Percentiles rank a stretch among this genome's conserved stretches.
phyloP scores from a whole-genome alignment of 1,139 yeast genomes.

The Sugiyamaella xylanicola region DNA sequence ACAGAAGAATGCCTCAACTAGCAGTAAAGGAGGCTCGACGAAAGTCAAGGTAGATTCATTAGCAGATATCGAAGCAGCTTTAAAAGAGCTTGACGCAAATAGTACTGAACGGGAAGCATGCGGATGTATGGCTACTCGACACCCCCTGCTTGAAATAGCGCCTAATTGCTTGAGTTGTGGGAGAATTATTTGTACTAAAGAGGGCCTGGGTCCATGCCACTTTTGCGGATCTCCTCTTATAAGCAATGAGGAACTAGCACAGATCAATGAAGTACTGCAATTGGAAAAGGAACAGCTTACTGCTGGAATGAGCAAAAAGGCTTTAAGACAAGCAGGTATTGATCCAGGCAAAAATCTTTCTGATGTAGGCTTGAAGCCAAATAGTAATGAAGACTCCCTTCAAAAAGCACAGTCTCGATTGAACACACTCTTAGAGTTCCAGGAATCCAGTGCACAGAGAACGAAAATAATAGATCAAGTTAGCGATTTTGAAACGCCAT shows the following conservation, averaged over 20 bases:
- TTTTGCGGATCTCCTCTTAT: conserved; percentile 74
- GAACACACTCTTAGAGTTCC: conserved; percentile 73
- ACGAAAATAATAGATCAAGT: conserved; percentile 93
- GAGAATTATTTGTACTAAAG: conserved; percentile 83
- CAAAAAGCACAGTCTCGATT: conserved; percentile 70
- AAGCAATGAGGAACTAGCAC: conserved; percentile 58
- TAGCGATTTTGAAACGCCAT: conserved; percentile 72
- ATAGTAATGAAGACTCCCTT: conserved; percentile 18
- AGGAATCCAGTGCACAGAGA: conserved; percentile 84
- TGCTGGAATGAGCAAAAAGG: conserved; percentile 37
- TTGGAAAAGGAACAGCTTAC: conserved; percentile 38
- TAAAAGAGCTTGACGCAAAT: conserved; percentile 38
- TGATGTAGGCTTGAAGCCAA: conserved; percentile 48
- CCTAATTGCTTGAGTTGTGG: conserved; percentile 97
- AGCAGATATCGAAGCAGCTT: conserved; percentile 42
- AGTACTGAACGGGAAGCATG: conserved; percentile 48
- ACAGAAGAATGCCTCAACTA: not conserved
- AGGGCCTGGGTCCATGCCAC: conserved; percentile 87
- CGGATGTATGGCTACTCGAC: conserved; percentile 69
- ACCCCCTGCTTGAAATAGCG: conserved; percentile 83
- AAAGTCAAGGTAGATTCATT: conserved; percentile 39
- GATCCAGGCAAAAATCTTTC: conserved; percentile 51
- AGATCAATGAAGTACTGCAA: conserved; percentile 49
- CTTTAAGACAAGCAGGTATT: conserved; percentile 31
- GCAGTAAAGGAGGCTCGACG: conserved; percentile 20